Conservation (phyloP, 1,284 basidiomycete species). For the Jaminaea rosea region DNA sequence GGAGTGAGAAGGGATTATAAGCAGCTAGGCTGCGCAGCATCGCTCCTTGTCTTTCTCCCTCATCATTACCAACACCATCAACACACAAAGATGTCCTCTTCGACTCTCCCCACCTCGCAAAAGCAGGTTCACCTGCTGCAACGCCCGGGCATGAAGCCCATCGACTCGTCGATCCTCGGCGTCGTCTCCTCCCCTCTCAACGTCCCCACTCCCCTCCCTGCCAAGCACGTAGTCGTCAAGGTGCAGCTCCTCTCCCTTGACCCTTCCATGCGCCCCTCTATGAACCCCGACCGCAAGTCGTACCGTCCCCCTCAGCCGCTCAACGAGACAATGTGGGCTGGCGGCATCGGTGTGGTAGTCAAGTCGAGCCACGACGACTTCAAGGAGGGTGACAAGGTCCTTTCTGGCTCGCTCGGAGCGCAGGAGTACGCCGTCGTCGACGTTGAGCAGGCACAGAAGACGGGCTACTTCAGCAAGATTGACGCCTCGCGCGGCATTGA, state of each 20-base stretch:
- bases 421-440: conserved; percentile 1
- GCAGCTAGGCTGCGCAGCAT: no score
- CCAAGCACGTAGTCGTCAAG: neutral
- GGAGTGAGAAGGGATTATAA: no score
- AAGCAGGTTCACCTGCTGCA: neutral
- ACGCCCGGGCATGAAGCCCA: neutral
- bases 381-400: neutral
- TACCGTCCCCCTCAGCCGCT: neutral
- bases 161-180: neutral
- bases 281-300: neutral
- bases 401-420: neutral
- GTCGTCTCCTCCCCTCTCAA: neutral
- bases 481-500: neutral
- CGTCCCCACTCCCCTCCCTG: neutral
- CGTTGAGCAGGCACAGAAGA: neutral
- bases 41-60: neutral
- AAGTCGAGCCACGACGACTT: neutral
- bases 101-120: neutral
- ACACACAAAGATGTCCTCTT: neutral
- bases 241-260: neutral
- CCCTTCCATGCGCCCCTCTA: neutral
- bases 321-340: neutral
- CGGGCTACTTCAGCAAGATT: neutral
- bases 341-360: conserved; percentile 1
- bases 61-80: neutral